Evolutionary conservation across 2,329 filamentous ascomycete genomes (phyloP).

Genomic region (Penicillium aurantiogriseum): DNA sequence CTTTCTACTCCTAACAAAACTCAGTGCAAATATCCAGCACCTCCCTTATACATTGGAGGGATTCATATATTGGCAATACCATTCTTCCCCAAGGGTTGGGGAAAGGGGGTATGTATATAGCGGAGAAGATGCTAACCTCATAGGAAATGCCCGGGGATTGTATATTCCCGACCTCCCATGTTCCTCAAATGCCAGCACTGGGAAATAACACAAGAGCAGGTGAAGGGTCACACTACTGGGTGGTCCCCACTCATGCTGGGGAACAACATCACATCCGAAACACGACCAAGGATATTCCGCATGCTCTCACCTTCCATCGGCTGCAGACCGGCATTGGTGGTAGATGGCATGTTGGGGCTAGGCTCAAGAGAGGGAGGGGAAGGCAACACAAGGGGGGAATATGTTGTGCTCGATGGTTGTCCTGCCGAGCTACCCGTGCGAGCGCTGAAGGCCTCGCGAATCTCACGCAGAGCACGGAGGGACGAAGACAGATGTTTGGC

Average conservation of each 20-base stretch:
- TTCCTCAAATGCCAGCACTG: not conserved
- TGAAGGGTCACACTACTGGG: slow-evolving; percentile 3
- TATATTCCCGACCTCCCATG: not conserved
- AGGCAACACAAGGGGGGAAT: slow-evolving; percentile 14
- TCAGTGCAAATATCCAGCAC: not conserved
- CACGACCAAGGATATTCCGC: slow-evolving; percentile 33
- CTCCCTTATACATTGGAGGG: not conserved
- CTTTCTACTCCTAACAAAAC: not conserved
- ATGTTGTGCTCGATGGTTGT: slow-evolving; percentile 1
- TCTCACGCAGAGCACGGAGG: slow-evolving; percentile 33
- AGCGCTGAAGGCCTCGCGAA: slow-evolving; percentile 30
- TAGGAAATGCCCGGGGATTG: not conserved
- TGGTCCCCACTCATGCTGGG: slow-evolving; percentile 28
- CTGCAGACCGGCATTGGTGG: not conserved
- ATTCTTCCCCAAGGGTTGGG: not conserved
- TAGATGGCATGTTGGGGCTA: slow-evolving; percentile 5
- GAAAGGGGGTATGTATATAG: not conserved
- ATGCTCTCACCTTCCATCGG: slow-evolving; percentile 28
- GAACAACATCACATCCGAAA: slow-evolving; percentile 39
- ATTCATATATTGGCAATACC: not conserved
- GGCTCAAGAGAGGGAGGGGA: slow-evolving; percentile 16
- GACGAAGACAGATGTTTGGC: slow-evolving; percentile 36
- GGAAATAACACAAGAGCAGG: not conserved
- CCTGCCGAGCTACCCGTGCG: slow-evolving; percentile 7
- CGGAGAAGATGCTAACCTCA: not conserved